phyloP scores from a whole-genome alignment of 2,329 filamentous ascomycete species.

The Alternaria solani region DNA sequence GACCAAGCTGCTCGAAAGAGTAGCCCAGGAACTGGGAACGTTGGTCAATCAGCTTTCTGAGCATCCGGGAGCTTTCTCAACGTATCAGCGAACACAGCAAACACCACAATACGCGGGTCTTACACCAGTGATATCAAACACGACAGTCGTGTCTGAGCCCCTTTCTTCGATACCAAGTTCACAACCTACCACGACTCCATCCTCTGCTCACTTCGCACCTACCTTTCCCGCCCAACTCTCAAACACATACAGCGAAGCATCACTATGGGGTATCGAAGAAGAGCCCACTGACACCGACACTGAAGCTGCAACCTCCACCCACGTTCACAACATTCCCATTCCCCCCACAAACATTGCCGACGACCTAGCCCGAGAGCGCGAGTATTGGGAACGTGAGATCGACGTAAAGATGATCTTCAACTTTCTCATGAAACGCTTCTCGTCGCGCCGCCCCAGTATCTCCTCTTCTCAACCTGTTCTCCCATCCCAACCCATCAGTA shows the following conservation, averaged over 20 bases:
- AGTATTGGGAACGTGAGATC: conserved; percentile 93
- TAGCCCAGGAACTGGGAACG: conserved; percentile 85
- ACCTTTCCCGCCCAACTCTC: conserved; percentile 51
- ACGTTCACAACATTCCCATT: conserved; percentile 19
- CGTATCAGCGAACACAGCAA: conserved; percentile 69
- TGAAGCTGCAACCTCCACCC: conserved; percentile 57
- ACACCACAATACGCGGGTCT: conserved; percentile 80
- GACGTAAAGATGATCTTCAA: conserved; percentile 92
- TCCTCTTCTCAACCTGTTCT: conserved; percentile 21
- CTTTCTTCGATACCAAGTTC: conserved; percentile 39
- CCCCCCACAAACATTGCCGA: conserved; percentile 35
- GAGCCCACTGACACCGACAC: conserved; percentile 58
- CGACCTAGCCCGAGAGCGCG: conserved; percentile 60
- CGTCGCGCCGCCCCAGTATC: conserved; percentile 43
- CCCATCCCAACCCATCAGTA: conserved; percentile 5
- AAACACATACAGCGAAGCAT: conserved; percentile 59
- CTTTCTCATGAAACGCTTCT: conserved; percentile 57
- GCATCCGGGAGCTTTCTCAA: conserved; percentile 87
- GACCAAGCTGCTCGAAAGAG: conserved; percentile 78
- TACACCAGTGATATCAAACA: conserved; percentile 59
- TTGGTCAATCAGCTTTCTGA: conserved; percentile 84
- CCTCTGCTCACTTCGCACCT: conserved; percentile 59
- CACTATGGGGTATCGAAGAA: conserved; percentile 73
- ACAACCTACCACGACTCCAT: conserved; percentile 39
- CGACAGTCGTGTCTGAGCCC: conserved; percentile 29